phyloP scores from a whole-genome alignment of 2,329 filamentous ascomycete genomes.

The Penicillium sp. region DNA sequence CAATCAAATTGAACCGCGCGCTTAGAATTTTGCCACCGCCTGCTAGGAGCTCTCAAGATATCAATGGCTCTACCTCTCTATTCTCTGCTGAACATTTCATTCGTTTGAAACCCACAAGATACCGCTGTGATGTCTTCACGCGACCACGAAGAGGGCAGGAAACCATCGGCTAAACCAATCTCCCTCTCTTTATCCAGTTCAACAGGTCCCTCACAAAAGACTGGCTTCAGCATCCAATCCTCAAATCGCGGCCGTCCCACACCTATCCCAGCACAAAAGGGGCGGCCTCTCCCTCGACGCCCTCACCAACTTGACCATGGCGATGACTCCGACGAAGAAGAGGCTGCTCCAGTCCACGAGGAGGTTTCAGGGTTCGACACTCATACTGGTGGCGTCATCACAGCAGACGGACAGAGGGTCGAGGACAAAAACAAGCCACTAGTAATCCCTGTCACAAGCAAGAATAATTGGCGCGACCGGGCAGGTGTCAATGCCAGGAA shows the following conservation, averaged over 20 bases:
- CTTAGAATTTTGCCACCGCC: constrained; percentile 26
- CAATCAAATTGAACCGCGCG: constrained; percentile 7
- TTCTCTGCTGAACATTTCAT: background rate
- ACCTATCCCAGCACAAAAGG: constrained; percentile 15
- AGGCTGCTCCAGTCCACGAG: constrained; percentile 38
- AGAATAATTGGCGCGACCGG: constrained; percentile 69
- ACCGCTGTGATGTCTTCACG: constrained; percentile 21
- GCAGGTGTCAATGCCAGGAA: constrained; percentile 52
- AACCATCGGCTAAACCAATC: constrained; percentile 33
- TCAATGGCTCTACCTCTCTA: constrained; percentile 8
- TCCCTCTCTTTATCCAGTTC: constrained; percentile 43
- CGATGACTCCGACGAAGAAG: constrained; percentile 55
- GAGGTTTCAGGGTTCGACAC: constrained; percentile 57
- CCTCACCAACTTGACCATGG: constrained; percentile 38
- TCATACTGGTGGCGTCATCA: constrained; percentile 40
- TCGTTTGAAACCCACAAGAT: background rate
- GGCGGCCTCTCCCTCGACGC: constrained; percentile 28
- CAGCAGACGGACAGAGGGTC: constrained; percentile 36
- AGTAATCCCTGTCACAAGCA: constrained; percentile 75
- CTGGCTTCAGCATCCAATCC: constrained; percentile 34
- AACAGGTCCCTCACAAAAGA: constrained; percentile 33
- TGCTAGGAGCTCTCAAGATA: constrained; percentile 12
- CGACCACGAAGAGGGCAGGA: background rate
- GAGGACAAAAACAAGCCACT: constrained; percentile 59
- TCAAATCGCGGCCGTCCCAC: constrained; percentile 23